phyloP scores from a whole-genome alignment of 164 flowering plant genomes.

The Litsea cubeba region DNA sequence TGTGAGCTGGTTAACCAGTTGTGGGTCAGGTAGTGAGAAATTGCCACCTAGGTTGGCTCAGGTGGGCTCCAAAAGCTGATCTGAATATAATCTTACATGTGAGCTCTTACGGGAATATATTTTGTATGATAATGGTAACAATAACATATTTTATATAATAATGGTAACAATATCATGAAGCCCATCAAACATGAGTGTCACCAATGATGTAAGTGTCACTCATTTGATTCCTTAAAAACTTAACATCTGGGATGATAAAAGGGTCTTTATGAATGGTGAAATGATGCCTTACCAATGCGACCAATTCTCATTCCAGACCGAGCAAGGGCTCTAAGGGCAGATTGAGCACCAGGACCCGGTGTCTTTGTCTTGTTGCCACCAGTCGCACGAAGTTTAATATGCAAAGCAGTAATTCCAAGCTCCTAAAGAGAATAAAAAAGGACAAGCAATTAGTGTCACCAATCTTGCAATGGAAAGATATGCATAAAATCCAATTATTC shows the following conservation, averaged over 20 bases:
- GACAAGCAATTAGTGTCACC: background rate
- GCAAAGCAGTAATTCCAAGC: constrained; percentile 78
- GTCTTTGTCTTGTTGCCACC: constrained; percentile 94
- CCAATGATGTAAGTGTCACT: too few species aligned
- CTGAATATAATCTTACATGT: too few species aligned
- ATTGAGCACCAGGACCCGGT: constrained; percentile 93
- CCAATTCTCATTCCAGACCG: constrained; percentile 90
- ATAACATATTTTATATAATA: too few species aligned
- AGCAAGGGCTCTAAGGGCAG: constrained; percentile 86
- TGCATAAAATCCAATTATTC: background rate
- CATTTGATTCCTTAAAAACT: too few species aligned
- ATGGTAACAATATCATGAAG: too few species aligned
- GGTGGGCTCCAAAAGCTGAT: too few species aligned
- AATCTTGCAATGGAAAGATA: background rate
- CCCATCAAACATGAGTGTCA: too few species aligned
- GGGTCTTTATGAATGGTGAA: background rate
- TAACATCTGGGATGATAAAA: background rate
- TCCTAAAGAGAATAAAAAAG: constrained; percentile 34
- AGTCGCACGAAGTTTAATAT: constrained; percentile 85
- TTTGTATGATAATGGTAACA: too few species aligned
- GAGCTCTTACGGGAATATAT: too few species aligned
- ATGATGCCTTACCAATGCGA: constrained; percentile 53
- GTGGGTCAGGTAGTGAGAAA: too few species aligned
- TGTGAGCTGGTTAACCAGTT: too few species aligned
- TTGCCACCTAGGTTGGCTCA: too few species aligned